A percentile compares a stretch with the other conserved stretches of the same genome.
phyloP scores from a whole-genome alignment of 352 stramenopile genomes.

The Globisporangium sylvaticum region DNA sequence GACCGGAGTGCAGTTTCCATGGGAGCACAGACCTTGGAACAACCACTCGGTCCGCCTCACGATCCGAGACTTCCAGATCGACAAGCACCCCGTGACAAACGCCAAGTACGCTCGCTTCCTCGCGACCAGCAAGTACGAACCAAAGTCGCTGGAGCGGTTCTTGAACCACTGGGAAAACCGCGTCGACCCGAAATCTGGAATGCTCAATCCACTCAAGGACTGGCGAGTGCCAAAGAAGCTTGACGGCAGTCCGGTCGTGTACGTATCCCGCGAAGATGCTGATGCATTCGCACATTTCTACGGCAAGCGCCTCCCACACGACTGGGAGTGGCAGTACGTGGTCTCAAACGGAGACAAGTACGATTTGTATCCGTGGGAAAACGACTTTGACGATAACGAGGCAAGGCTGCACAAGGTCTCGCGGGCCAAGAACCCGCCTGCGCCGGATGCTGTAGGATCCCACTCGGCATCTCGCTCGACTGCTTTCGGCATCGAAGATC shows the following conservation, averaged over 20 bases:
- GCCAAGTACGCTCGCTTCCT: constrained; percentile 61
- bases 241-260: constrained; percentile 65
- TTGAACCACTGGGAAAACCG: constrained; percentile 71
- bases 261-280: constrained; percentile 72
- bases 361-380: constrained; percentile 56
- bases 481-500: constrained; percentile 57
- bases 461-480: constrained; percentile 41
- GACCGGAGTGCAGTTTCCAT: constrained; percentile 80
- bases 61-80: constrained; percentile 70
- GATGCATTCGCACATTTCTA: constrained; percentile 64
- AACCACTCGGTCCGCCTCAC: constrained; percentile 62
- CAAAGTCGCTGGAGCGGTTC: constrained; percentile 55
- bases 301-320: constrained; percentile 67
- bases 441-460: constrained; percentile 44
- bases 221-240: constrained; percentile 49
- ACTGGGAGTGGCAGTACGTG: constrained; percentile 88
- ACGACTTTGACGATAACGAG: constrained; percentile 20
- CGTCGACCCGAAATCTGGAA: background rate
- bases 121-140: constrained; percentile 43
- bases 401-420: constrained; percentile 22
- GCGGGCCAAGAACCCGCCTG: constrained; percentile 37
- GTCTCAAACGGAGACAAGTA: constrained; percentile 66
- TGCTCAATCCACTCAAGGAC: constrained; percentile 18
- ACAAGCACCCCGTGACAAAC: constrained; percentile 79
- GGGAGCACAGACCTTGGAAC: constrained; percentile 75